Evolutionary conservation across 148 eudicot species (phyloP).

Genomic region (Agrostemma githago): DNA sequence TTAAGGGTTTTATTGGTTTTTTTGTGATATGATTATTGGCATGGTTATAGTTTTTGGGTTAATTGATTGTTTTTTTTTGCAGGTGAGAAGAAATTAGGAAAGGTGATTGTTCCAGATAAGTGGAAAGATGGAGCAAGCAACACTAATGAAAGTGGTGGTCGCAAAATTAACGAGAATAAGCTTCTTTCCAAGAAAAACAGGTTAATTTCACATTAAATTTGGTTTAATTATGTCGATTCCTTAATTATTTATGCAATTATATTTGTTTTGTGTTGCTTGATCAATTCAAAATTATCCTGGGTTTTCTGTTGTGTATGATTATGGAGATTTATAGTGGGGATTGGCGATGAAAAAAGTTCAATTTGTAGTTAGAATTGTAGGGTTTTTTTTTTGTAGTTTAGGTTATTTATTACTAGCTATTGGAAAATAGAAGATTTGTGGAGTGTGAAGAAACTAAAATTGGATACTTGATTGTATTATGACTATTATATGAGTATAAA

Average conservation of each 20-base stretch:
- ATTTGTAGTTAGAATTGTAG: too few species aligned
- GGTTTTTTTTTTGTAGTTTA: too few species aligned
- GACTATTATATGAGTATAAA: too few species aligned
- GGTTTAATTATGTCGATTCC: too few species aligned
- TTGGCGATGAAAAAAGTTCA: too few species aligned
- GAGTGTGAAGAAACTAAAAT: too few species aligned
- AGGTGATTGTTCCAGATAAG: conserved; percentile 96
- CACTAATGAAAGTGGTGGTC: conserved; percentile 92
- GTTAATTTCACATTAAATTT: conserved; percentile 20
- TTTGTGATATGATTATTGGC: not conserved
- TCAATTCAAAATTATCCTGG: not conserved
- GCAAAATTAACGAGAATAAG: conserved; percentile 91
- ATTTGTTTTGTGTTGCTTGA: not conserved
- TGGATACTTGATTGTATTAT: too few species aligned
- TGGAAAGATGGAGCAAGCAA: conserved; percentile 98
- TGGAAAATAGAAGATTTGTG: too few species aligned
- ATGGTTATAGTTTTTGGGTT: conserved; percentile 6
- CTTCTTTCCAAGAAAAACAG: conserved; percentile 87
- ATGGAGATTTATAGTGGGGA: not conserved
- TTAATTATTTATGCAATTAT: not conserved
- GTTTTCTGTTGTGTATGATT: not conserved
- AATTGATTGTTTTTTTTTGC: not conserved
- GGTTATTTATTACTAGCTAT: too few species aligned
- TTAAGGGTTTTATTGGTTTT: not conserved
- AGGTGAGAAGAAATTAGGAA: conserved; percentile 90